Conservation (phyloP, 768 basidiomycete genomes). For the Rhodotorula babjevae region DNA sequence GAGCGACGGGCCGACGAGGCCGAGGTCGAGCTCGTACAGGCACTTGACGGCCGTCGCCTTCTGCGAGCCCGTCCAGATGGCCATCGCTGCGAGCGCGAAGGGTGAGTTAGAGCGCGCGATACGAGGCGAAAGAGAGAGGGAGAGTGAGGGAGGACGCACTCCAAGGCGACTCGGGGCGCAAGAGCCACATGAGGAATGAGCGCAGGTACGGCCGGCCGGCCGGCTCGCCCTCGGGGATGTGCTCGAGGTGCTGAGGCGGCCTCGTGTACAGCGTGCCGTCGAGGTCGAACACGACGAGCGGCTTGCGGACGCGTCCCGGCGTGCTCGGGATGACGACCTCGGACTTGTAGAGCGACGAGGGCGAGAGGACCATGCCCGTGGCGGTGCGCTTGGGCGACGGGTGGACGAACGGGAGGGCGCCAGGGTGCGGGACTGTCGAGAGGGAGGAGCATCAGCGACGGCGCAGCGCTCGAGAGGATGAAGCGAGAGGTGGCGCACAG, state of each 20-base stretch:
- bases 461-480: neutral
- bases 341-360: neutral
- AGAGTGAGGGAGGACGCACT: neutral
- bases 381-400: conserved; percentile 12
- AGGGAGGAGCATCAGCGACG: no score
- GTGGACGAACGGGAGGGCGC: neutral
- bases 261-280: conserved; percentile 37
- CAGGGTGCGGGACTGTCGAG: neutral
- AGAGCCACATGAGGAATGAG: conserved; percentile 20
- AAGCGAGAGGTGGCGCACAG: neutral
- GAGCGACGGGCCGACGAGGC: conserved; percentile 27
- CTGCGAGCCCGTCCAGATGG: conserved; percentile 33
- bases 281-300: conserved; percentile 26
- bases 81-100: conserved; percentile 9
- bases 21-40: conserved; percentile 30
- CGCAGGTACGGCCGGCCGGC: conserved; percentile 28
- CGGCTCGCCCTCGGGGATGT: conserved; percentile 19
- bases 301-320: neutral
- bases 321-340: neutral
- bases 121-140: no score
- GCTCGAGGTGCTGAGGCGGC: conserved; percentile 35
- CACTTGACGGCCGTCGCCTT: conserved; percentile 23
- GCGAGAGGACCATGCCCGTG: conserved; percentile 1
- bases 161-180: conserved; percentile 27
- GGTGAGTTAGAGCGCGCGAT: no score